Percentiles rank a stretch among this genome's conserved stretches.
These are phyloP conservation scores for Populus ilicifolia DNA, from an alignment of 345 rosid genomes.

Conservation along the genomic window DNA sequence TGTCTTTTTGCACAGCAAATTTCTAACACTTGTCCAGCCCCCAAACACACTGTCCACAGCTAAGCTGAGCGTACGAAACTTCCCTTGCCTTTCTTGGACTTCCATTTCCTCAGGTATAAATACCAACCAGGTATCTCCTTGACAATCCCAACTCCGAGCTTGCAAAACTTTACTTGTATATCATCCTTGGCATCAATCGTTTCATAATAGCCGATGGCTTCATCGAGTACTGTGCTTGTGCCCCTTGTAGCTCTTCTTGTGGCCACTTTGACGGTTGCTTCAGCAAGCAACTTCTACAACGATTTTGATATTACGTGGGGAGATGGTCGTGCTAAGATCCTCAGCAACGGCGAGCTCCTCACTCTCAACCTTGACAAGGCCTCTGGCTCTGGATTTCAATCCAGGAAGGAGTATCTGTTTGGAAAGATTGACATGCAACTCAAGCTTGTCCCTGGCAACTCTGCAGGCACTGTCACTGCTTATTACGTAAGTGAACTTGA, in stretches of 20 bases:
- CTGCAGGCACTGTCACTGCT: slow-evolving; percentile 80
- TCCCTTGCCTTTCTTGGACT: too few species aligned
- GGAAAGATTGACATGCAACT: slow-evolving; percentile 67
- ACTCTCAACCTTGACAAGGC: slow-evolving; percentile 55
- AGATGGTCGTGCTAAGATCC: slow-evolving; percentile 43
- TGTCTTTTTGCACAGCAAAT: too few species aligned
- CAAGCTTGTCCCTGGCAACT: slow-evolving; percentile 70
- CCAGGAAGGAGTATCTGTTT: slow-evolving; percentile 48
- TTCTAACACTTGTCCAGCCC: too few species aligned
- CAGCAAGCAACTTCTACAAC: slow-evolving; percentile 40
- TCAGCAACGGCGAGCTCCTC: slow-evolving; percentile 43
- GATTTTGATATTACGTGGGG: slow-evolving; percentile 64
- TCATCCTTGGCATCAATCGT: too few species aligned
- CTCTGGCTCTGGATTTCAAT: slow-evolving; percentile 73
- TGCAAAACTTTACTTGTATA: too few species aligned
- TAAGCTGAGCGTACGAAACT: too few species aligned
- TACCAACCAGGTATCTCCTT: too few species aligned
- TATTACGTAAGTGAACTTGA: slow-evolving; percentile 44
- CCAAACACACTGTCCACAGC: too few species aligned
- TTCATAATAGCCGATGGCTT: too few species aligned
- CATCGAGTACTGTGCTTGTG: not conserved
- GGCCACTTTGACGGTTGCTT: not conserved
- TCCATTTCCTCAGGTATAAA: too few species aligned
- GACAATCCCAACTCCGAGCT: too few species aligned
- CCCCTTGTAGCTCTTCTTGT: not conserved